Evolutionary conservation across 2,329 filamentous ascomycete genomes (phyloP).

Genomic region (Escovopsis sp.): DNA sequence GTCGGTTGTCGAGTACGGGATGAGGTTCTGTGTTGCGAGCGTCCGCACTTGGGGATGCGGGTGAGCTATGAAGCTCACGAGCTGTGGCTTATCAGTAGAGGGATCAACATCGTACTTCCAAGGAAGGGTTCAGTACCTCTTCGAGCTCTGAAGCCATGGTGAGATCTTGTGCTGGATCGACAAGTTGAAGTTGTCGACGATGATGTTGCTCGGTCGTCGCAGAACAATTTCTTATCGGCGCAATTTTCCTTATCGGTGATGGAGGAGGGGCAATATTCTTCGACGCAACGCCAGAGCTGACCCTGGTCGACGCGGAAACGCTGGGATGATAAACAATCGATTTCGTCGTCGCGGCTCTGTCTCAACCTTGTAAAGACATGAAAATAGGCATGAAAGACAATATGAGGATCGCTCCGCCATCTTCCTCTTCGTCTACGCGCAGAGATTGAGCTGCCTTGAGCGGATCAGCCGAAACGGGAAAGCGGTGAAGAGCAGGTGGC

Average conservation of each 20-base stretch:
- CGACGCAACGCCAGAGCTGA: too few relatives aligned
- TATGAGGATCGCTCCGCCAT: too few relatives aligned
- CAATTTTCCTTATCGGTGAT: not conserved
- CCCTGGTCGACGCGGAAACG: too few relatives aligned
- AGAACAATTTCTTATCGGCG: too few relatives aligned
- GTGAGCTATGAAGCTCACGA: conserved; percentile 86
- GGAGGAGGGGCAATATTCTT: conserved; percentile 10
- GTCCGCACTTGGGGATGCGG: conserved; percentile 82
- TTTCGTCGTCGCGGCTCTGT: too few relatives aligned
- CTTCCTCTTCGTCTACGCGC: too few relatives aligned
- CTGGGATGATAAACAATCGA: not conserved
- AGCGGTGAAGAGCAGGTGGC: conserved; percentile 15
- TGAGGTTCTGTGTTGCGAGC: conserved; percentile 70
- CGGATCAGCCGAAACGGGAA: conserved; percentile 8
- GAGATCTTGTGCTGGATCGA: not conserved
- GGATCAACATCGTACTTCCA: not conserved
- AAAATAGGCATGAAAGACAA: too few relatives aligned
- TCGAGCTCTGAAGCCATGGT: conserved; percentile 63
- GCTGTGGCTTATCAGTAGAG: conserved; percentile 34
- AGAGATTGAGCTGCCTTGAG: too few relatives aligned
- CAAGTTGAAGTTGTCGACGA: too few relatives aligned
- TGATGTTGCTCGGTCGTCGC: too few relatives aligned
- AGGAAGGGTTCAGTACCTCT: conserved; percentile 37
- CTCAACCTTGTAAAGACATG: too few relatives aligned
- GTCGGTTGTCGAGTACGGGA: conserved; percentile 63